These are phyloP conservation scores for Antitrichia curtipendula DNA, from an alignment of 225 moss, liverwort and hornwort species.

Conservation along the genomic window DNA sequence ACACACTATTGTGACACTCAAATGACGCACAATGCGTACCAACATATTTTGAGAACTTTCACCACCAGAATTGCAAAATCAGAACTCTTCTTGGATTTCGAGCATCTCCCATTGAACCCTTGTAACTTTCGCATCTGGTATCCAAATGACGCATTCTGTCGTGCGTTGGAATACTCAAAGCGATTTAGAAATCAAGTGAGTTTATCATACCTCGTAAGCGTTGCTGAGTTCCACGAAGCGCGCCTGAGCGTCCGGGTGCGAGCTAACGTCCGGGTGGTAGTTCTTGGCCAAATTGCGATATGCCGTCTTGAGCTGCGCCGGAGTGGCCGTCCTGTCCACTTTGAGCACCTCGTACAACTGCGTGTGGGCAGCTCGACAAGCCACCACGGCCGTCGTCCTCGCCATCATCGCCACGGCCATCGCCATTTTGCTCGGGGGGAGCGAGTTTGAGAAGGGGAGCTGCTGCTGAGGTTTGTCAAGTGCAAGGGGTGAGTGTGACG, in stretches of 20 bases:
- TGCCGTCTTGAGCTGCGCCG: slow-evolving; percentile 52
- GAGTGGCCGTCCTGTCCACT: slow-evolving; percentile 26
- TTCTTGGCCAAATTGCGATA: slow-evolving; percentile 60
- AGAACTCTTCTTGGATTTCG: background rate
- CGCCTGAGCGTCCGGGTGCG: slow-evolving; percentile 41
- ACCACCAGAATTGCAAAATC: background rate
- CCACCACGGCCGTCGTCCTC: slow-evolving; percentile 1
- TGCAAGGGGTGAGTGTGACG: background rate
- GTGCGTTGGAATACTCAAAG: background rate
- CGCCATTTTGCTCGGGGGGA: background rate
- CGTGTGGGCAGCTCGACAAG: slow-evolving; percentile 32
- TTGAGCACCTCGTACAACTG: slow-evolving; percentile 49
- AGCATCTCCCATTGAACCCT: background rate
- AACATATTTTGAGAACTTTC: background rate
- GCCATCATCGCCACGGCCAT: slow-evolving; percentile 29
- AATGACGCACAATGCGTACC: background rate
- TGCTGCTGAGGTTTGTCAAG: background rate
- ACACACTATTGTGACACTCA: background rate
- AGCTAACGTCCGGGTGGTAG: slow-evolving; percentile 61
- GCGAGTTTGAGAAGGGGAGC: background rate
- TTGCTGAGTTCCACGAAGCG: slow-evolving; percentile 61
- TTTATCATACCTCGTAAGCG: slow-evolving; percentile 45
- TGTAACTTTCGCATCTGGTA: background rate
- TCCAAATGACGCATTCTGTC: background rate
- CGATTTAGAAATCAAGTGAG: too few relatives aligned